These are phyloP conservation scores for Xylariaceae sp. DNA, from an alignment of 2,329 filamentous ascomycete genomes.

Conservation along the genomic window DNA sequence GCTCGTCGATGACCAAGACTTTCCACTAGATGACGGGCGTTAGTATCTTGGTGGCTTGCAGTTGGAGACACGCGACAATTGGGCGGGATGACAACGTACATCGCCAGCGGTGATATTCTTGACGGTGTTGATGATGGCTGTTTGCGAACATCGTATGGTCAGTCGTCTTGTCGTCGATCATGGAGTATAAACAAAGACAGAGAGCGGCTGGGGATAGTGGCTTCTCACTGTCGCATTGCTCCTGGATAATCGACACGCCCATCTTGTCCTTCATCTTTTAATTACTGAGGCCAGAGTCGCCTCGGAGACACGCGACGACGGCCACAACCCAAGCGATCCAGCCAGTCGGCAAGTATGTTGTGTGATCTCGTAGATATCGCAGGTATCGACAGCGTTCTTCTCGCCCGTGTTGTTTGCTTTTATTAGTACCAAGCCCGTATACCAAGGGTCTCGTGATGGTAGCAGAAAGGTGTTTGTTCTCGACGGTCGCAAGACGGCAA, in stretches of 20 bases:
- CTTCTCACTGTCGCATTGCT: slow-evolving; percentile 68
- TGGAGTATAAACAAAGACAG: neutral
- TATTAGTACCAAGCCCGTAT: neutral
- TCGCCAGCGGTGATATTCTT: slow-evolving; percentile 75
- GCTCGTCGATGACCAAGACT: slow-evolving; percentile 83
- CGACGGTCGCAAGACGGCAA: neutral
- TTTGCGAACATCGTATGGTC: slow-evolving; percentile 3
- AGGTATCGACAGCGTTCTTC: neutral
- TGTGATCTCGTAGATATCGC: neutral
- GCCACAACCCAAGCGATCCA: slow-evolving; percentile 8
- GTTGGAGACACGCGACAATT: neutral
- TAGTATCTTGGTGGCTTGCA: neutral
- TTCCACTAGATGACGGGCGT: slow-evolving; percentile 68
- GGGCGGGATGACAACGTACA: slow-evolving; percentile 44
- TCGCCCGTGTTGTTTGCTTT: neutral
- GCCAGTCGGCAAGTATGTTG: slow-evolving; percentile 1
- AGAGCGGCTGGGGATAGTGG: neutral
- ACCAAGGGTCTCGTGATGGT: no score
- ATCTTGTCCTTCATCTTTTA: slow-evolving; percentile 52
- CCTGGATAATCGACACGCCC: slow-evolving; percentile 77
- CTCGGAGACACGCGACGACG: slow-evolving; percentile 8
- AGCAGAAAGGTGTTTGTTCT: no score
- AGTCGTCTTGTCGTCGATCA: slow-evolving; percentile 4
- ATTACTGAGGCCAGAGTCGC: slow-evolving; percentile 17
- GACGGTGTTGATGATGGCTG: slow-evolving; percentile 70